A percentile compares a stretch with the other conserved stretches of the same genome.
These are phyloP conservation scores for Collariella sp. DNA, from an alignment of 495 filamentous ascomycete species.

Conservation along the genomic window DNA sequence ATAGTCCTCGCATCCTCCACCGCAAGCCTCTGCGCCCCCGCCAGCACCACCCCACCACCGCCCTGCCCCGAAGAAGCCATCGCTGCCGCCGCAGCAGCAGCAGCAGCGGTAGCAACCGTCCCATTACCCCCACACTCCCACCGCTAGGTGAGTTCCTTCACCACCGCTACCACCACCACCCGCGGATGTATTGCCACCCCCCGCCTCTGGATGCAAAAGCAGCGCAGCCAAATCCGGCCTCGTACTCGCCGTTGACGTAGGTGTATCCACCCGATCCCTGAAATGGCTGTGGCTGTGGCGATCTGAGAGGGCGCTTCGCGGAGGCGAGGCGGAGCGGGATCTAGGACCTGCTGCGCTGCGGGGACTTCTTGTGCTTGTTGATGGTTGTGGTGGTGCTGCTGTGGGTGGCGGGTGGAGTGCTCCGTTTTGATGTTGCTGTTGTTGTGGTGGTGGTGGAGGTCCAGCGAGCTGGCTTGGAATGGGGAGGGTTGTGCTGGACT, in stretches of 20 bases:
- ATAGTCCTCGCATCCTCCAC: too few species aligned
- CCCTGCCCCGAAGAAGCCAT: too few species aligned
- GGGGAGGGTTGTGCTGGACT: not conserved
- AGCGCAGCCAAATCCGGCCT: conserved; percentile 18
- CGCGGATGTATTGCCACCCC: too few species aligned
- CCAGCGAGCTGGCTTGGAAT: not conserved
- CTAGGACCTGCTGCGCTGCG: not conserved
- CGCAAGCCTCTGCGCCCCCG: too few species aligned
- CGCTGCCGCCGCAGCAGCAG: too few species aligned
- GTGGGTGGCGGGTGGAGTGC: not conserved
- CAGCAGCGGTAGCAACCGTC: too few species aligned
- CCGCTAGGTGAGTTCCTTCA: too few species aligned
- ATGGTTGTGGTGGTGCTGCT: too few species aligned
- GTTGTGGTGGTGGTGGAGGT: not conserved
- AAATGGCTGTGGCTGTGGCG: not conserved
- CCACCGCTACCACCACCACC: not conserved
- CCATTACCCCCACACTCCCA: too few species aligned
- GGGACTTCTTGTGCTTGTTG: not conserved
- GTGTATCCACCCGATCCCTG: too few species aligned
- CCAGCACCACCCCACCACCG: too few species aligned
- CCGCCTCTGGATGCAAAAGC: conserved; percentile 32
- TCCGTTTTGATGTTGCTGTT: not conserved
- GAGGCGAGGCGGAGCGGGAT: not conserved
- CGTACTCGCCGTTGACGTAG: not conserved
- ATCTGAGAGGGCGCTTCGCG: conserved; percentile 2